Base-by-base conservation (phyloP, 1,139 yeast genomes). In the Pichia terricola region DNA sequence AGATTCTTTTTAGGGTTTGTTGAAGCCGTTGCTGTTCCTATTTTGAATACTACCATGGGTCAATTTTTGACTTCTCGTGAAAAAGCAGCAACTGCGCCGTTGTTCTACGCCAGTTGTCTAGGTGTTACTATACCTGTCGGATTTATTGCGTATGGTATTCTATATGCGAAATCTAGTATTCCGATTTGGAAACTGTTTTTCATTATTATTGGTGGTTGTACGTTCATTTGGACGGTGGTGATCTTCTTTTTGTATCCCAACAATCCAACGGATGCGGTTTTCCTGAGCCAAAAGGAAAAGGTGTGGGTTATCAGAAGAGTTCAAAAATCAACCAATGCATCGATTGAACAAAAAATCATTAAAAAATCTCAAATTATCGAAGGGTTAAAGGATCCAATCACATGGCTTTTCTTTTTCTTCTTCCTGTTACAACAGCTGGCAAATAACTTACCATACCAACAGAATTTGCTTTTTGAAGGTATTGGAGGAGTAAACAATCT, bases 401-500 rank as follows among this genome's bases (percentile, higher is more conserved):
- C 71, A 10, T 69, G 70, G 68, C 53, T 66, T 25, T 61, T 68
- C 48, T 60, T 57, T 31, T 49, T 60, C 1, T 64, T 62, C 47
- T 61, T 60, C 45, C 55, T 67, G 34, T 54, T 65, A 37, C 65
- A 60, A 45, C 67, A 65, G 54, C 58, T 69, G 50, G 67, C 72
- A 11, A 69, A 69, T 47, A 70, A 69, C 46, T 57, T 70, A 36
- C 58, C 68, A 4, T 70, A 67, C 52, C 75, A 70, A 50, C 67
- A 68, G 42, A 63, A 63, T 34, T 58, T 69, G 41, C 55, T 70
- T 34, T 70, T 62, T 42, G 61, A 59, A 39, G 57, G 63, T 42
- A 54, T 69, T 44, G 66, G 59, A 37, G 38, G 49, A 36, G 59
- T 72, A 34, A 55, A 66, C 27, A 67, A 64, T 50, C 60, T 75